A percentile compares a stretch with the other conserved stretches of the same genome.
These are phyloP conservation scores for Entomortierella chlamydospora DNA, from an alignment of 192 early-diverging fungal genomes.

Conservation along the genomic window DNA sequence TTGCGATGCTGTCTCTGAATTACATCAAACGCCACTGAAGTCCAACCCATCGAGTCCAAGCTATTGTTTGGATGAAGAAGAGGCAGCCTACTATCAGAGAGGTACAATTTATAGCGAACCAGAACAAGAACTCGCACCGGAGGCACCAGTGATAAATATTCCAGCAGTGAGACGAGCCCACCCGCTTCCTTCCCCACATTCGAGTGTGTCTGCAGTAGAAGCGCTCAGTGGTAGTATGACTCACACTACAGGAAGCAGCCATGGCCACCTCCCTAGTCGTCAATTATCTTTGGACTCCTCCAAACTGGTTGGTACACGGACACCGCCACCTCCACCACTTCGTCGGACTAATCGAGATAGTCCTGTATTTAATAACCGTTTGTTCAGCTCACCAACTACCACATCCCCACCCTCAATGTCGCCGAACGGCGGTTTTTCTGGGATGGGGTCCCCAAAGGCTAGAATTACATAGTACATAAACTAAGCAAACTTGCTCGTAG, in stretches of 20 bases:
- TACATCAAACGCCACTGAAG: too few relatives aligned
- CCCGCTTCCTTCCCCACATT: conserved; percentile 39
- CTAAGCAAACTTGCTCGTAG: too few relatives aligned
- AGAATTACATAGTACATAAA: too few relatives aligned
- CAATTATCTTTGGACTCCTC: conserved; percentile 13
- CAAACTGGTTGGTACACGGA: conserved; percentile 26
- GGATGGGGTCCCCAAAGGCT: too few relatives aligned
- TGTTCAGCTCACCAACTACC: too few relatives aligned
- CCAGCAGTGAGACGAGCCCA: conserved; percentile 34
- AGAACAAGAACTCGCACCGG: conserved; percentile 10
- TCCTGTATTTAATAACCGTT: too few relatives aligned
- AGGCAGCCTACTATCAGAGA: conserved; percentile 32
- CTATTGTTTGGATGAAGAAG: conserved; percentile 48
- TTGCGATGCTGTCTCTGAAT: conserved; percentile 10
- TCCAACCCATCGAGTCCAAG: too few relatives aligned
- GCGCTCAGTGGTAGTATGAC: conserved; percentile 18
- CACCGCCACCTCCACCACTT: conserved; percentile 43
- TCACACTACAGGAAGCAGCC: conserved; percentile 8
- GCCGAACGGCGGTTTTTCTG: too few relatives aligned
- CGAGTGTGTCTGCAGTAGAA: not conserved
- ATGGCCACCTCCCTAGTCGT: conserved; percentile 19
- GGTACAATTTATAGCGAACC: conserved; percentile 23
- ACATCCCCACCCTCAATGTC: too few relatives aligned
- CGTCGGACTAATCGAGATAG: too few relatives aligned
- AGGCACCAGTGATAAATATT: conserved; percentile 1